Evolutionary conservation across 176 grass and related monocot genomes (phyloP).

Genomic region (Zizania latifolia): DNA sequence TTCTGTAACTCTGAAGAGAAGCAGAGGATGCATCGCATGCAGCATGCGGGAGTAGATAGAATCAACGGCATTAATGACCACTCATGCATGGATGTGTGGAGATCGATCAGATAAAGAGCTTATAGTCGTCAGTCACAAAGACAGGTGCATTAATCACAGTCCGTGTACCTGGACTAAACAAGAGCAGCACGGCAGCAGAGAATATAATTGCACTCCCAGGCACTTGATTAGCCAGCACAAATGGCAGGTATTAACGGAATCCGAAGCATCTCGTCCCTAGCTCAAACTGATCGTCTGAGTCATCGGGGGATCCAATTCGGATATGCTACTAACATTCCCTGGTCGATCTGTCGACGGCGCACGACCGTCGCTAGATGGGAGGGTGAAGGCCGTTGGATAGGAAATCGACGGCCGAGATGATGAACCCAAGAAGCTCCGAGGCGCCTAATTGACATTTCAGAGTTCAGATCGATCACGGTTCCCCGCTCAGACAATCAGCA

Average conservation of each 20-base stretch:
- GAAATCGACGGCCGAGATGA: neutral
- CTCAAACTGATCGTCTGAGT: neutral
- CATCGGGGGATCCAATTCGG: neutral
- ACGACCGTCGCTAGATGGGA: neutral
- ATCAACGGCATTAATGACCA: slow-evolving; percentile 31
- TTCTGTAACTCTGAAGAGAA: neutral
- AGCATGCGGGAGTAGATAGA: too few relatives aligned
- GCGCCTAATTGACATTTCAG: too few relatives aligned
- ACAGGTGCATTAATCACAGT: slow-evolving; percentile 21
- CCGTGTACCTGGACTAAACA: slow-evolving; percentile 16
- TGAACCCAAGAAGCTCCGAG: too few relatives aligned
- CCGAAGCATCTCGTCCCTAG: slow-evolving; percentile 12
- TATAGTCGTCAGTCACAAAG: neutral
- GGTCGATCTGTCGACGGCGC: neutral
- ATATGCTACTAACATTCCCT: neutral
- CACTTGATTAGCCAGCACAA: slow-evolving; percentile 4
- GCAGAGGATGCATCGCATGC: too few relatives aligned
- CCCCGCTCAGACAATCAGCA: neutral
- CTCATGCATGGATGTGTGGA: neutral
- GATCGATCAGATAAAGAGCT: too few relatives aligned
- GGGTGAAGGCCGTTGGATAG: neutral
- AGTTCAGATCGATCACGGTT: neutral
- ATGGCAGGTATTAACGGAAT: slow-evolving; percentile 35
- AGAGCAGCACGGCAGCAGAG: slow-evolving; percentile 27
- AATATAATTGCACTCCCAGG: neutral